Evolutionary conservation across 371 early-diverging fungal species (phyloP), one percentile per base, ranked within the genome.

Genomic region (Lichtheimia ornata): DNA sequence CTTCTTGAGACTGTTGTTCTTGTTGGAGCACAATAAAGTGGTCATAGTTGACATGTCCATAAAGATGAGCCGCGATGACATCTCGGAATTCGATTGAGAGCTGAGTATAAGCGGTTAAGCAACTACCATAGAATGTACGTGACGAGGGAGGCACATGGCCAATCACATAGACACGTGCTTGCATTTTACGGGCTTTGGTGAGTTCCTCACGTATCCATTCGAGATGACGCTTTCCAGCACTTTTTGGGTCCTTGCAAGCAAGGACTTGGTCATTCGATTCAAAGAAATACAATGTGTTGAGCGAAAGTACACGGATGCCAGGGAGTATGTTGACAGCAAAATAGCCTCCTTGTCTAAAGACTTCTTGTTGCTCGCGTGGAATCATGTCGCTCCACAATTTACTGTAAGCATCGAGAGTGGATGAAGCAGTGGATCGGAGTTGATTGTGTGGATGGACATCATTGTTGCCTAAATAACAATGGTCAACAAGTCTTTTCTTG

Each of bases 31-130:
- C 17, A 20, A 61, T 63, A 41, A 91, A 88, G 54, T 87, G 83
- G 60, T 92, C 92, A 58, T 83, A 78, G 67, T 92, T 92, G 66
- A 84, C 83, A 69, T 92, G 93, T 5, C 93, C 93, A 62, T 79
- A 90, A 59, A 91, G 63, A 70, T 90, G 89, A 20, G 85, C 88
- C 12, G 79, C 71, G 50, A 92, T 86, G 5, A 80, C 64, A 42
- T 88, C 83, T 62, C 73, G 65, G 70, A 72, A 83, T 59, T 74
- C 70, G n/a, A 83, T 67, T 9, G 90, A 77, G 17, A 90, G 66
- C 52, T 71, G 68, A 7, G 77, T 72, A 63, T 90, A 92, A 3
- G 59, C 67, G 6, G 62, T 70, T 58, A 82, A 82, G 59, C 93
- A 92, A 49, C 55, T 58, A 9, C 7, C 18, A 51, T 59, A 53